Conservation (phyloP, 768 basidiomycete species). For the Myochromella boudieri region DNA sequence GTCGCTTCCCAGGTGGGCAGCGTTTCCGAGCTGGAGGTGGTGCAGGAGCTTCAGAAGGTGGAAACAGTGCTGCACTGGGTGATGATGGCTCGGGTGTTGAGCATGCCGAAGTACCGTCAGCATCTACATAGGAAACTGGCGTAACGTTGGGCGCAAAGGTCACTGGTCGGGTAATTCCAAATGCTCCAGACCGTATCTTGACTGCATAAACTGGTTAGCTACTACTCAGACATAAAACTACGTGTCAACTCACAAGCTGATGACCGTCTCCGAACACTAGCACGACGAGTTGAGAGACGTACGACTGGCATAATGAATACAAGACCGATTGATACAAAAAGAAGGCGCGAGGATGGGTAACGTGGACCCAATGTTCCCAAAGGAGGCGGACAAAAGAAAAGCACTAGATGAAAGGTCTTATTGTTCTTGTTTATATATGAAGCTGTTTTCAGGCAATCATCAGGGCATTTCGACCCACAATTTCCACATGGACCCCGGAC, state of each 20-base stretch:
- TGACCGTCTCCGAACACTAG: slow-evolving; percentile 17
- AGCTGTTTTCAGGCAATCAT: slow-evolving; percentile 6
- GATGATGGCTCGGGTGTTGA: slow-evolving; percentile 31
- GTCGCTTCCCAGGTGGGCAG: slow-evolving; percentile 60
- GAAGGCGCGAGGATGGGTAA: background rate
- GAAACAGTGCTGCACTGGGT: slow-evolving; percentile 46
- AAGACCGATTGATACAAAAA: slow-evolving; percentile 3
- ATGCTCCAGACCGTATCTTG: slow-evolving; percentile 57
- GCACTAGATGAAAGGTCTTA: slow-evolving; percentile 10
- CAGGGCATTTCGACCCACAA: background rate
- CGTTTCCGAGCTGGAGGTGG: slow-evolving; percentile 44
- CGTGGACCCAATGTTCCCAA: slow-evolving; percentile 13
- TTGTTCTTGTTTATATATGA: slow-evolving; percentile 19
- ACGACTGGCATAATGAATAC: slow-evolving; percentile 17
- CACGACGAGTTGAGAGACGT: slow-evolving; percentile 19
- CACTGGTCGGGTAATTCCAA: slow-evolving; percentile 50
- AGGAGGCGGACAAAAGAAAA: slow-evolving; percentile 20
- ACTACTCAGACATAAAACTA: background rate
- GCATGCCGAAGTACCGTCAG: slow-evolving; percentile 26
- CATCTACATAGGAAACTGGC: slow-evolving; percentile 24
- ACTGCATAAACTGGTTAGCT: slow-evolving; percentile 36
- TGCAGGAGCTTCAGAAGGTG: slow-evolving; percentile 44
- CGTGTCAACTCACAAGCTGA: slow-evolving; percentile 12
- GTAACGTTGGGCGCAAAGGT: slow-evolving; percentile 50
- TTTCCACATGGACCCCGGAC: slow-evolving; percentile 12